Base-by-base conservation (phyloP, 768 basidiomycete genomes). In the Rhodosporidiobolus odoratus region DNA sequence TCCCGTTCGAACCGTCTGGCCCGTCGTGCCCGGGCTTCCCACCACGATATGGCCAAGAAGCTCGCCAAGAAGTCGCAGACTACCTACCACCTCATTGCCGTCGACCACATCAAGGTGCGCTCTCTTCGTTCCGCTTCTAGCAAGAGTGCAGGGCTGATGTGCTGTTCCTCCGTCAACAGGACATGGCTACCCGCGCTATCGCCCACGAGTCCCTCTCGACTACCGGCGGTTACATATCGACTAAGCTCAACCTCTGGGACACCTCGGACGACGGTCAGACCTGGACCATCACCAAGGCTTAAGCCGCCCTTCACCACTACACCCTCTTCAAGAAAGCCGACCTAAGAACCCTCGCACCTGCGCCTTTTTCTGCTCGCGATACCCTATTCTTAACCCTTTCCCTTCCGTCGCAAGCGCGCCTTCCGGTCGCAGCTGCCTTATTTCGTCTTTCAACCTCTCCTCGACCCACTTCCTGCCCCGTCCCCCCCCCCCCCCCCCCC, bases 101-200 rank as follows among this genome's bases (percentile, higher is more conserved):
- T 62, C 23, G 72, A 73, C 64, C 72, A 73, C 64, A 41, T 72
- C 45, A 41, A 47, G 35, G 69, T 70, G 43, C 23, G 69, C 45
- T 40, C 58, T 25, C 41, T 8, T 9, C 19, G n/a, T 21, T 25
- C 12, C 23, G 9, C n/a, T 30, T 32, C 43, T n/a, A n/a, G n/a
- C n/a, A n/a, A n/a, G n/a, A n/a, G n/a, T n/a, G n/a, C n/a, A n/a
- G n/a, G n/a, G n/a, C n/a, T n/a, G n/a, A n/a, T 10, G 1, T 6
- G 23, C 12, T 38, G 25, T 21, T 27, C 1, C 10, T 47, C 7
- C 45, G 7, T 5, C 2, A 16, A 27, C 35, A 66, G 45, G 62
- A 72, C 66, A 72, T 72, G 71, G 54, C 66, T 13, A 67, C 71
- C 19, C 66, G 71, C 19, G 71, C 71, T 3, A 65, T 72, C 30